These are phyloP conservation scores for Spironucleus salmonicida DNA, from an alignment of 208 protist genomes.

Conservation along the genomic window DNA sequence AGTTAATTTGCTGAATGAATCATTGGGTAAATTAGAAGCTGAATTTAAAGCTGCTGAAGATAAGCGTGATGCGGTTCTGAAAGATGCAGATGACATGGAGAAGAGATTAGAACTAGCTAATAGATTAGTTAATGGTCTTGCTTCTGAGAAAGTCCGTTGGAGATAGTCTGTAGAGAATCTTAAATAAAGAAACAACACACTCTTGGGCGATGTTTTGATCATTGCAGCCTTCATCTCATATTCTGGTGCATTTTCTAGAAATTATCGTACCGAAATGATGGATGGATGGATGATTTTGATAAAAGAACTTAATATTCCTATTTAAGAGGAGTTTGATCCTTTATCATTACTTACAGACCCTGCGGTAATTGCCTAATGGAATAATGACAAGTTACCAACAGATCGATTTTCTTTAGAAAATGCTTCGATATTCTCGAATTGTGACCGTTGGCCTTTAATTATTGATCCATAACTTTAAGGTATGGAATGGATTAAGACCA, in stretches of 20 bases:
- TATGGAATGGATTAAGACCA: conserved; percentile 80
- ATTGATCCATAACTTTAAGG: conserved; percentile 94
- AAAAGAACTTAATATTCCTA: conserved; percentile 33
- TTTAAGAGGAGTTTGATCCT: conserved; percentile 9
- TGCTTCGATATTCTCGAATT: conserved; percentile 64
- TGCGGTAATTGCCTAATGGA: conserved; percentile 71
- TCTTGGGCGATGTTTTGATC: conserved; percentile 85
- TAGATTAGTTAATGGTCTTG: conserved; percentile 76
- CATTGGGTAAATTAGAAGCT: too few relatives aligned
- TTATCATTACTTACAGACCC: conserved; percentile 47
- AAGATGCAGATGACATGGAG: conserved; percentile 35
- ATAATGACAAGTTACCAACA: conserved; percentile 82
- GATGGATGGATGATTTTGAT: conserved; percentile 26
- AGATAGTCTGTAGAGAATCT: conserved; percentile 68
- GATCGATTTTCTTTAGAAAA: conserved; percentile 88
- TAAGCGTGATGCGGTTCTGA: conserved; percentile 39
- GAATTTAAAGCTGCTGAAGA: conserved; percentile 27
- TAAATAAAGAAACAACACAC: conserved; percentile 60
- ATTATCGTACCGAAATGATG: conserved; percentile 25
- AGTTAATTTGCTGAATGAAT: too few relatives aligned
- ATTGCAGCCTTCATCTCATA: conserved; percentile 85
- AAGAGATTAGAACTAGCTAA: conserved; percentile 52
- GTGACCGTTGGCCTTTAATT: conserved; percentile 85
- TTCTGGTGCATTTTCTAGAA: conserved; percentile 80
- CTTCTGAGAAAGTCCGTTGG: conserved; percentile 86